Evolutionary conservation across 805 yeast species (phyloP), one percentile per base, ranked within the genome.

Genomic region (Priceomyces fermenticarens): DNA sequence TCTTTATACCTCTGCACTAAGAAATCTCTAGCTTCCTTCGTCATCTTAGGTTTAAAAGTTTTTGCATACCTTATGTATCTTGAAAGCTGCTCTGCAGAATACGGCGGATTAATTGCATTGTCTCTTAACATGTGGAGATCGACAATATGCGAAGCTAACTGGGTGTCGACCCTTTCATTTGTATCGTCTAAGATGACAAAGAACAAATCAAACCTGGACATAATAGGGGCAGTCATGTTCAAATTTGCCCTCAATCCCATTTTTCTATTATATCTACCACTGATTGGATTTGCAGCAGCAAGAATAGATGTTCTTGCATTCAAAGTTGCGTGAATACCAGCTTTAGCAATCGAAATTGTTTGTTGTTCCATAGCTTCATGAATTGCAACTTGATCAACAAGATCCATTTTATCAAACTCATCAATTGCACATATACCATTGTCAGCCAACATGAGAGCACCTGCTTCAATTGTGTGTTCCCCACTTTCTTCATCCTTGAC

Each of bases 321-420:
- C 55, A 93, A 71, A 0, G 99, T 93, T 2, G 99, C 98, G 58
- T 93, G 97, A 48, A 93, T 93, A 57, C 99, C 99, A 1, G 99
- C 99, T 62, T 93, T 93, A 9, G 99, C 97, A 56, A 93, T 93
- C 11, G 97, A 90, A 51, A 93, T 93, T 0, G 99, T 93, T 65
- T 93, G 99, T 67, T 93, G 99, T 75, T 93, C 99, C 99, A 93
- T 93, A 16, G 98, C 99, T 70, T 93, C 99, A 68, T 93, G 99
- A 69, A 93, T 91, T 3, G 98, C 98, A 41, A 93, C 98, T 67
- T 93, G 98, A 65, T 93, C 98, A 1, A 82, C 66, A 32, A 90
- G 64, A 63, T 91, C 97, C 99, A 93, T 93, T 70, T 93, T 93
- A 61, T 93, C 99, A 54, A 93, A 93, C 69, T 93, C 99, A 63